These are phyloP conservation scores for Nicotiana obtusifolia DNA, from an alignment of 257 asterid species.

Conservation along the genomic window DNA sequence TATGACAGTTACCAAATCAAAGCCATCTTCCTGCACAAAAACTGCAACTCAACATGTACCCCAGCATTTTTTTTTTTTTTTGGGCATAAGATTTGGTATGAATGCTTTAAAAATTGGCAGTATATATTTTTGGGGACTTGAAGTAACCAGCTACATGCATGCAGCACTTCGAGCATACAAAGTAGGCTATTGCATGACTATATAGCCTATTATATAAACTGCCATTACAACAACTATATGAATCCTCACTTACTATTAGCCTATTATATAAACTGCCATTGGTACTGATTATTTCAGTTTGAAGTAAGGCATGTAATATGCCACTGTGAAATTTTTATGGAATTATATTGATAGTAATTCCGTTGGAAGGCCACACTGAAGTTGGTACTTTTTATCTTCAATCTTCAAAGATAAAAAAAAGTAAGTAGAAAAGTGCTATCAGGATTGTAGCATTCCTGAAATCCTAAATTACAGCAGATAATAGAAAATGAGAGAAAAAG, in stretches of 20 bases:
- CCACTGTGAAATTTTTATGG: neutral
- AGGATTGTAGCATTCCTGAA: neutral
- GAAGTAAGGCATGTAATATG: neutral
- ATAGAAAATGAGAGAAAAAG: neutral
- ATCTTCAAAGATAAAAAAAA: neutral
- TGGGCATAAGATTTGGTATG: neutral
- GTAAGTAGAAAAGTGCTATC: neutral
- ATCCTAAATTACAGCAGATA: neutral
- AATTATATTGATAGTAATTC: neutral
- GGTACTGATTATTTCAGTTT: neutral
- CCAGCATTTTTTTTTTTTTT: neutral
- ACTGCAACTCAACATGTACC: neutral
- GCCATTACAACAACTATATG: neutral
- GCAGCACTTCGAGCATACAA: neutral
- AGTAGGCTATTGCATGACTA: neutral
- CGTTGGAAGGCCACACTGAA: neutral
- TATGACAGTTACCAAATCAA: conserved; percentile 53
- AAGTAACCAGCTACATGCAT: neutral
- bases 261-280: neutral
- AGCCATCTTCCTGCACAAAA: conserved; percentile 55
- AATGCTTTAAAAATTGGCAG: neutral
- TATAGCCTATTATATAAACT: neutral
- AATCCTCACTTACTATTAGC: no score
- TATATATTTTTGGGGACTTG: neutral
- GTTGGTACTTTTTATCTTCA: neutral